These are phyloP conservation scores for Claviceps sp. DNA, from an alignment of 2,329 filamentous ascomycete species.

Conservation along the genomic window DNA sequence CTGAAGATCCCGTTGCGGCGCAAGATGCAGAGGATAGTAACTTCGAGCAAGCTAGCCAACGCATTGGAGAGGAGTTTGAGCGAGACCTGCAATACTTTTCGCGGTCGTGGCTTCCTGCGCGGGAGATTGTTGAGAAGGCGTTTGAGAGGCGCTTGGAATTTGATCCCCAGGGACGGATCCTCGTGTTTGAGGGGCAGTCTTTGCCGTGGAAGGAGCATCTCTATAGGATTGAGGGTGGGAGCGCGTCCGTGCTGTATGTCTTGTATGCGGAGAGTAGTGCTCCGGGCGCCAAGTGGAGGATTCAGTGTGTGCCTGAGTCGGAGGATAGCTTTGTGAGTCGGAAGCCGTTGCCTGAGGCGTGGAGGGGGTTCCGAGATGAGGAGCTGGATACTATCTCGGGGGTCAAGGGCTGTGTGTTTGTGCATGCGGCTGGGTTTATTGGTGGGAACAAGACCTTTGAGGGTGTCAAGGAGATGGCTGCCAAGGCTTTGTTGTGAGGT, in stretches of 20 bases:
- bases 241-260: conserved; percentile 60
- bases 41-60: conserved; percentile 62
- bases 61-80: conserved; percentile 83
- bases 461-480: conserved; percentile 74
- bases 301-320: conserved; percentile 78
- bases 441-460: conserved; percentile 89
- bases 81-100: conserved; percentile 66
- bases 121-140: conserved; percentile 62
- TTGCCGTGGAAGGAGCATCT: conserved; percentile 96
- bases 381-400: conserved; percentile 62
- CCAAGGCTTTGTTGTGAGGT: conserved; percentile 46
- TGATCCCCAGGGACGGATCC: conserved; percentile 62
- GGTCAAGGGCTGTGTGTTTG: conserved; percentile 69
- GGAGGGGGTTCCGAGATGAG: conserved; percentile 82
- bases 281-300: conserved; percentile 74
- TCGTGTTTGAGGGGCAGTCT: conserved; percentile 64
- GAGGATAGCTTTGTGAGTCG: conserved; percentile 83
- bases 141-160: conserved; percentile 55
- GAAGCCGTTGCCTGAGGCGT: conserved; percentile 79
- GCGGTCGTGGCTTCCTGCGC: conserved; percentile 74
- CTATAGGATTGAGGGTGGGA: conserved; percentile 65
- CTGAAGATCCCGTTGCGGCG: conserved; percentile 35
- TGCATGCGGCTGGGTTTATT: conserved; percentile 91
- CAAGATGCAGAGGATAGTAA: conserved; percentile 69
- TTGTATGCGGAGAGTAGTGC: conserved; percentile 75